phyloP scores from a whole-genome alignment of 2,329 filamentous ascomycete species.

The Ustilaginoidea virens region DNA sequence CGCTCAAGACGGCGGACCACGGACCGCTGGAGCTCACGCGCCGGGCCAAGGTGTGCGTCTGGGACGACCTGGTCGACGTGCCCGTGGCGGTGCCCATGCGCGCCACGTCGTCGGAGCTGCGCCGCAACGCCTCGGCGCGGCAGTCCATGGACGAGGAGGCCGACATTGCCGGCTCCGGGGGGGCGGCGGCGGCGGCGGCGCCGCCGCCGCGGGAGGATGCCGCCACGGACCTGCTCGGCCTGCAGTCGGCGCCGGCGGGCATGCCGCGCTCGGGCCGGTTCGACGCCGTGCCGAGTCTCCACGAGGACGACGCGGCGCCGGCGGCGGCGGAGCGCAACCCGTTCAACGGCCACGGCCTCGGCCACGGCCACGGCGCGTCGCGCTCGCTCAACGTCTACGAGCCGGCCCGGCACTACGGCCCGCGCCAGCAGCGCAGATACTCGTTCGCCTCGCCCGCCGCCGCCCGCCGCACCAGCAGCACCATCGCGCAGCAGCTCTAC shows the following conservation, averaged over 20 bases:
- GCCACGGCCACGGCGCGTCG: slow-evolving; percentile 13
- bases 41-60: slow-evolving; percentile 82
- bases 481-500: slow-evolving; percentile 38
- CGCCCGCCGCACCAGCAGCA: slow-evolving; percentile 30
- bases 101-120: slow-evolving; percentile 70
- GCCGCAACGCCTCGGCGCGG: slow-evolving; percentile 40
- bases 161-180: slow-evolving; percentile 51
- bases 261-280: slow-evolving; percentile 65
- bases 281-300: slow-evolving; percentile 38
- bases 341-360: slow-evolving; percentile 14
- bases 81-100: slow-evolving; percentile 87
- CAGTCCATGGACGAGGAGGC: slow-evolving; percentile 60
- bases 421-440: slow-evolving; percentile 33
- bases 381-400: slow-evolving; percentile 28
- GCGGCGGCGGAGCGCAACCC: slow-evolving; percentile 15
- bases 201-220: slow-evolving; percentile 10
- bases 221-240: slow-evolving; percentile 54
- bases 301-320: slow-evolving; percentile 24
- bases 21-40: slow-evolving; percentile 87
- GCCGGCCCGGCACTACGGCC: slow-evolving; percentile 26
- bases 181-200: slow-evolving; percentile 7
- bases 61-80: slow-evolving; percentile 95
- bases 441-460: slow-evolving; percentile 35
- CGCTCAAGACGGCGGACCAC: slow-evolving; percentile 81
- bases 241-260: slow-evolving; percentile 44